phyloP scores from a whole-genome alignment of 345 rosid genomes.

The Syzygium oleosum region DNA sequence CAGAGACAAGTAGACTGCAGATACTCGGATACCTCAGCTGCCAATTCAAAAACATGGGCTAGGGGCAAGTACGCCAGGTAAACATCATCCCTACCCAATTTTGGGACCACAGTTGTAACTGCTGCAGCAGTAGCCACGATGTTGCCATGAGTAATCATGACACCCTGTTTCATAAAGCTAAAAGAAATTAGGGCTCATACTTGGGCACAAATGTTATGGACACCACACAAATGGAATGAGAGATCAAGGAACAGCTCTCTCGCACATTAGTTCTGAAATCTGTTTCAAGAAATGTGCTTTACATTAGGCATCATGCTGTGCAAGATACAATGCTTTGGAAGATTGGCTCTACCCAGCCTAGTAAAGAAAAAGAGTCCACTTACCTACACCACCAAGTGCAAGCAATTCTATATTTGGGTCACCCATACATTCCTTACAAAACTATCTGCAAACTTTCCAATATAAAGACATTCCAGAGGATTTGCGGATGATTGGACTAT shows the following conservation, averaged over 20 bases:
- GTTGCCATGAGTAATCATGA: constrained; percentile 86
- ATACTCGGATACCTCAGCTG: constrained; percentile 58
- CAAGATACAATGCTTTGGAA: not conserved
- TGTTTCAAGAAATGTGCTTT: not conserved
- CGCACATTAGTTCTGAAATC: not conserved
- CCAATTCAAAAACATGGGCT: constrained; percentile 93
- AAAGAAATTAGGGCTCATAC: not conserved
- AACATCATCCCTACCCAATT: constrained; percentile 37
- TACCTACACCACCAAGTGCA: not conserved
- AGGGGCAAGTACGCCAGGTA: constrained; percentile 85
- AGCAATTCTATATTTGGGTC: not conserved
- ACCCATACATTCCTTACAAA: not conserved
- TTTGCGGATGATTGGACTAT: not conserved
- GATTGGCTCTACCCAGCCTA: not conserved
- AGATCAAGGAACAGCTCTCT: not conserved
- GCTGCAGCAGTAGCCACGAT: constrained; percentile 79
- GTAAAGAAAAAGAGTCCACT: not conserved
- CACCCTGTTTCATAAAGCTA: constrained; percentile 42
- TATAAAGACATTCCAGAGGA: not conserved
- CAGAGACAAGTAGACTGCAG: constrained; percentile 1
- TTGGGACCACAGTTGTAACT: constrained; percentile 62
- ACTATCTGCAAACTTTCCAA: not conserved
- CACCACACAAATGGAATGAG: not conserved
- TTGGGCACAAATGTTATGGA: not conserved
- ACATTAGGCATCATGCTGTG: not conserved